These are phyloP conservation scores for Fusarium sulawesiense DNA, from an alignment of 2,329 filamentous ascomycete species.

Conservation along the genomic window DNA sequence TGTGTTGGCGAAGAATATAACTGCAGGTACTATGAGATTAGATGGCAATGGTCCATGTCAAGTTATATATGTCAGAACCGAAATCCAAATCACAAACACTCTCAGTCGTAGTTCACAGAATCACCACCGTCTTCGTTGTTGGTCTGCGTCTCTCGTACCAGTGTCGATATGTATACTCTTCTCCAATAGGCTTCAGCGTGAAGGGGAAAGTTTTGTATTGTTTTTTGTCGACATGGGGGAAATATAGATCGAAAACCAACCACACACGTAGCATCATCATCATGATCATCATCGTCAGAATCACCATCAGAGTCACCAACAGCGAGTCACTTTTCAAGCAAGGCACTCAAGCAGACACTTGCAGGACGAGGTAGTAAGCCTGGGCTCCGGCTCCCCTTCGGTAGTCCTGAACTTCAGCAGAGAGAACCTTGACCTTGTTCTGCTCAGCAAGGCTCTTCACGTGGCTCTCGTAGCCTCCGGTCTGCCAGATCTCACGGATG, in stretches of 20 bases:
- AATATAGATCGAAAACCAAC: not conserved
- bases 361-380: constrained; percentile 49
- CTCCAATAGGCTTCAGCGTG: not conserved
- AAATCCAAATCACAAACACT: constrained; percentile 22
- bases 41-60: constrained; percentile 7
- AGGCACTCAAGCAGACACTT: constrained; percentile 34
- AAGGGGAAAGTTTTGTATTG: not conserved
- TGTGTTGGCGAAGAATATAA: constrained; percentile 35
- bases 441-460: constrained; percentile 48
- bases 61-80: constrained; percentile 24
- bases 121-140: constrained; percentile 28
- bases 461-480: constrained; percentile 59
- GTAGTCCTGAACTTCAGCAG: constrained; percentile 49
- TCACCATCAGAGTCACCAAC: constrained; percentile 1
- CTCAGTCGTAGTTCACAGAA: constrained; percentile 23
- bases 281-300: constrained; percentile 21
- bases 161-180: constrained; percentile 3
- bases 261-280: constrained; percentile 12
- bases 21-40: constrained; percentile 21
- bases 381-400: constrained; percentile 47
- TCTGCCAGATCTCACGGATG: constrained; percentile 61
- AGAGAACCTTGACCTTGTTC: constrained; percentile 46
- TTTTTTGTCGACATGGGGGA: constrained; percentile 8
- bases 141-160: not conserved
- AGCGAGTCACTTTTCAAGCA: constrained; percentile 17